A percentile compares a stretch with the other conserved stretches of the same genome.
These are phyloP conservation scores for Aegilops longissima DNA, from an alignment of 176 grass and related monocot species.

Conservation along the genomic window DNA sequence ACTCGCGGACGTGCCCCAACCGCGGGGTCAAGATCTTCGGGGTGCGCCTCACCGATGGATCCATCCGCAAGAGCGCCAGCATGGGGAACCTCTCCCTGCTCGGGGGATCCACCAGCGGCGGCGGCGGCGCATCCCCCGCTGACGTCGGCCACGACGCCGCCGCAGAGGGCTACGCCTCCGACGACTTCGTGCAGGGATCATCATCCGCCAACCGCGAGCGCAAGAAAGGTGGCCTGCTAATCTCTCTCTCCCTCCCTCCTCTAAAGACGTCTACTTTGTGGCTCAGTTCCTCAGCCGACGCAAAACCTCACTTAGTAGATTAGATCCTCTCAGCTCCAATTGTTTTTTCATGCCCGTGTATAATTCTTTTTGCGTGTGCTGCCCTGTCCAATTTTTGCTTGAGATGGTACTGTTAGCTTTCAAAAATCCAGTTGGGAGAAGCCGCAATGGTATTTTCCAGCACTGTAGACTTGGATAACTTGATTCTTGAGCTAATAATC, in stretches of 20 bases:
- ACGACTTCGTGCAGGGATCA: conserved; percentile 90
- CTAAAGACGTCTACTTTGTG: neutral
- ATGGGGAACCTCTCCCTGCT: conserved; percentile 95
- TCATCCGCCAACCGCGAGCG: conserved; percentile 92
- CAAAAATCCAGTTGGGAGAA: neutral
- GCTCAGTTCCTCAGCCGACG: neutral
- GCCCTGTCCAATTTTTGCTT: neutral
- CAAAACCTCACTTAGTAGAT: neutral
- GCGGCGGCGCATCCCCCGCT: conserved; percentile 75
- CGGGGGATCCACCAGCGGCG: conserved; percentile 73
- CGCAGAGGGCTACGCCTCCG: conserved; percentile 82
- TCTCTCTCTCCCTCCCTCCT: neutral
- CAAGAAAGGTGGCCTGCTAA: conserved; percentile 72
- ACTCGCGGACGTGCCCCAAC: conserved; percentile 95
- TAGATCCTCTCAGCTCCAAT: conserved; percentile 25
- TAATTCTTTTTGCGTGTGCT: neutral
- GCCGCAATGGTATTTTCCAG: conserved; percentile 15
- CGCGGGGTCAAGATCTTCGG: conserved; percentile 95
- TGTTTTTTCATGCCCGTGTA: neutral
- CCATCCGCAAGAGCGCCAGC: conserved; percentile 96
- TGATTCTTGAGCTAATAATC: conserved; percentile 13
- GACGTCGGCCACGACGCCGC: conserved; percentile 51
- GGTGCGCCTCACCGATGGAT: conserved; percentile 89
- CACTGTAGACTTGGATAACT: conserved; percentile 8
- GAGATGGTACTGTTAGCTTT: neutral